A percentile compares a stretch with the other conserved stretches of the same genome.
These are phyloP conservation scores for Sonneratia caseolaris DNA, from an alignment of 345 rosid genomes.

Conservation along the genomic window DNA sequence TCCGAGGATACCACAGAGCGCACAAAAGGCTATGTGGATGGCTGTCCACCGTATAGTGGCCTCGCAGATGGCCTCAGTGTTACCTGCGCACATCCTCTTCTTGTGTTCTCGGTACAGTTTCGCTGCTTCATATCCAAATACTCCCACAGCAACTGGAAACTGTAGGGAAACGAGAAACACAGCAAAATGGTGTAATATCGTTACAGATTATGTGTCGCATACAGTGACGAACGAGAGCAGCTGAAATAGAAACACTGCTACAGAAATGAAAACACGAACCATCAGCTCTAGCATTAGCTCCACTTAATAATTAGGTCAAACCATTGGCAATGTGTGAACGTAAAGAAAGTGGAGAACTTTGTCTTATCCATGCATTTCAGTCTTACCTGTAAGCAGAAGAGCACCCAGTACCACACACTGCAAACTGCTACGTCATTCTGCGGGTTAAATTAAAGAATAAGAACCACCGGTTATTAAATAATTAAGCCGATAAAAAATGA, in stretches of 20 bases:
- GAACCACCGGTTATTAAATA: background rate
- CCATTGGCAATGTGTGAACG: background rate
- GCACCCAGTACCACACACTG: slow-evolving; percentile 63
- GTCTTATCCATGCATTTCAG: background rate
- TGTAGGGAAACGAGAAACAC: slow-evolving; percentile 15
- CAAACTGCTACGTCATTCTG: slow-evolving; percentile 72
- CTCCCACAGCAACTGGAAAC: slow-evolving; percentile 54
- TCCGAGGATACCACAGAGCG: slow-evolving; percentile 72
- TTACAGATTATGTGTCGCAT: background rate
- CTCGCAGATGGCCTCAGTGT: slow-evolving; percentile 59
- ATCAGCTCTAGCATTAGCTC: background rate
- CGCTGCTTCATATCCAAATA: slow-evolving; percentile 65
- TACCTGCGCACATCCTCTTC: slow-evolving; percentile 49
- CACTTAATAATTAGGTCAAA: background rate
- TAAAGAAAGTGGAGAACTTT: background rate
- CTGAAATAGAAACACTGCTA: background rate
- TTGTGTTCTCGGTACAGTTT: slow-evolving; percentile 48
- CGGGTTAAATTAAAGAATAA: slow-evolving; percentile 13
- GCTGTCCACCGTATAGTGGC: slow-evolving; percentile 90
- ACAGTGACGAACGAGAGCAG: background rate
- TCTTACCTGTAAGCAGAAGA: slow-evolving; percentile 72
- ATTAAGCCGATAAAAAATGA: background rate
- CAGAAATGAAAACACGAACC: too few species aligned
- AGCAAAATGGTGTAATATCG: background rate
- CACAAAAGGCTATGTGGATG: slow-evolving; percentile 61